Evolutionary conservation across 2,329 filamentous ascomycete genomes (phyloP).

Genomic region (Cytospora piceicola): DNA sequence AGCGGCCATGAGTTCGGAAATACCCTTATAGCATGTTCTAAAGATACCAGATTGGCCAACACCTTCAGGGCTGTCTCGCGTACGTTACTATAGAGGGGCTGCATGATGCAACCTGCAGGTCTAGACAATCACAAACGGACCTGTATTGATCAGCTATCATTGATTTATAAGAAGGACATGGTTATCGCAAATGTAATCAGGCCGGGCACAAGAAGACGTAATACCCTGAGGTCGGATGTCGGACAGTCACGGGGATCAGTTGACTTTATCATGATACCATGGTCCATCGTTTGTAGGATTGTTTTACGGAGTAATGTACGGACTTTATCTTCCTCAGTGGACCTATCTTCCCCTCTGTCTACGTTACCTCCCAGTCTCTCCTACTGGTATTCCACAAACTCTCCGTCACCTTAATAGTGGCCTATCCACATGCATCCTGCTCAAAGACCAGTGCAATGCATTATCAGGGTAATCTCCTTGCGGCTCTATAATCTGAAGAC

Average conservation of each 20-base stretch:
- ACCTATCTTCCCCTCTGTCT: neutral
- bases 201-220: neutral
- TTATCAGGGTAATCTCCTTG: neutral
- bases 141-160: neutral
- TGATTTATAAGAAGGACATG: neutral
- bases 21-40: slow-evolving; percentile 3
- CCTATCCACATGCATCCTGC: neutral
- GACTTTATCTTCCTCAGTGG: neutral
- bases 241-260: neutral
- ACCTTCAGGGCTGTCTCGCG: neutral
- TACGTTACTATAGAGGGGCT: neutral
- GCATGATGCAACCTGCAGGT: slow-evolving; percentile 1
- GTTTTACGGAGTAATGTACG: too few relatives aligned
- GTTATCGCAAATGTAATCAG: neutral
- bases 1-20: slow-evolving; percentile 15
- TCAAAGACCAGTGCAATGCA: neutral
- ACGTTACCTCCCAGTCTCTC: neutral
- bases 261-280: too few relatives aligned
- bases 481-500: too few relatives aligned
- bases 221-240: neutral
- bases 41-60: neutral
- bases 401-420: neutral
- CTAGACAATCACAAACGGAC: neutral
- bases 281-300: too few relatives aligned
- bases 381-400: neutral